Evolutionary conservation across 768 basidiomycete species (phyloP).

Genomic region (Suillus paluster): DNA sequence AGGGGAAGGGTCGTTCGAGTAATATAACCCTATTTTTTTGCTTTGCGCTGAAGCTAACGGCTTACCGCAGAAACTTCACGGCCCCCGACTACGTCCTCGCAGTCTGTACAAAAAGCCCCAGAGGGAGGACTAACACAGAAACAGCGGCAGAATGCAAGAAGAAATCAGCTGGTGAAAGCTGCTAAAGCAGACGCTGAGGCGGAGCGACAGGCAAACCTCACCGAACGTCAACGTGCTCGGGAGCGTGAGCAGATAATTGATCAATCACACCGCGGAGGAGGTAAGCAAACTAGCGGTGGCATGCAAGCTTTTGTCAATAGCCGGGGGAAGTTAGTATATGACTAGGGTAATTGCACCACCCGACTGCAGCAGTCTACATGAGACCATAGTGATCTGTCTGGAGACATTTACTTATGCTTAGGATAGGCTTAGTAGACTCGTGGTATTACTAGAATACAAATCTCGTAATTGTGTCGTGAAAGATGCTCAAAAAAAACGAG

Average conservation of each 20-base stretch:
- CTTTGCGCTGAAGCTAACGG: constrained; percentile 9
- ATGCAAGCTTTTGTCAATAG: constrained; percentile 65
- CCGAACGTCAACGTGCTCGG: constrained; percentile 62
- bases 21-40: constrained; percentile 18
- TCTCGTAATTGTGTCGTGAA: constrained; percentile 8
- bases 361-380: neutral
- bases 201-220: constrained; percentile 53
- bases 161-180: constrained; percentile 60
- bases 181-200: constrained; percentile 59
- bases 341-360: constrained; percentile 31
- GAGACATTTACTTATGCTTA: constrained; percentile 5
- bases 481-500: constrained; percentile 8
- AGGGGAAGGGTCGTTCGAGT: constrained; percentile 53
- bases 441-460: constrained; percentile 17
- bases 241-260: constrained; percentile 59
- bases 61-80: constrained; percentile 19
- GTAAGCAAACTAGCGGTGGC: constrained; percentile 50
- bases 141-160: constrained; percentile 70
- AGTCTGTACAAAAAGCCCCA: constrained; percentile 37
- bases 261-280: constrained; percentile 33
- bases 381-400: neutral
- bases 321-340: constrained; percentile 63
- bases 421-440: constrained; percentile 9
- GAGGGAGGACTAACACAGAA: constrained; percentile 61
- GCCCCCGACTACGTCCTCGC: constrained; percentile 15